Evolutionary conservation across 345 rosid genomes (phyloP).

Genomic region (Cardamine chenopodiifolia): DNA sequence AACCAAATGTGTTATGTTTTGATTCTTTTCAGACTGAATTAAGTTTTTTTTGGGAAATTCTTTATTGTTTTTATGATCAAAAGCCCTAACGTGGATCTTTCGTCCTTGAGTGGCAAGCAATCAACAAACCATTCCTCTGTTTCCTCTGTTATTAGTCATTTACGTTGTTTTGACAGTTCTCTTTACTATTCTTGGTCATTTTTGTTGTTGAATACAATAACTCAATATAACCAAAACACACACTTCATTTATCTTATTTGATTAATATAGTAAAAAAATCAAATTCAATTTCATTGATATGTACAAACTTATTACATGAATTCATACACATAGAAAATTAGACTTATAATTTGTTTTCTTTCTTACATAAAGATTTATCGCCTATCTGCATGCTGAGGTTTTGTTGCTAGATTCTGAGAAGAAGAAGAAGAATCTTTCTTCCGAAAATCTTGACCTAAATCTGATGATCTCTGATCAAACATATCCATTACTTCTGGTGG

Average conservation of each 20-base stretch:
- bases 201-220: slow-evolving; percentile 15
- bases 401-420: slow-evolving; percentile 20
- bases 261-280: not conserved
- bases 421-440: slow-evolving; percentile 1
- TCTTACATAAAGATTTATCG: slow-evolving; percentile 12
- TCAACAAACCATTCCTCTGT: slow-evolving; percentile 1
- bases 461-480: slow-evolving; percentile 42
- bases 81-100: slow-evolving; percentile 13
- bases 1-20: slow-evolving; percentile 14
- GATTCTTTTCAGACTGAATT: slow-evolving; percentile 10
- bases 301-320: slow-evolving; percentile 30
- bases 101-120: slow-evolving; percentile 15
- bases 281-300: not conserved
- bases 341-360: not conserved
- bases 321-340: not conserved
- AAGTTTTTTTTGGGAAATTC: not conserved
- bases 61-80: not conserved
- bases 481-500: slow-evolving; percentile 45
- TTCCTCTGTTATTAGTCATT: slow-evolving; percentile 24
- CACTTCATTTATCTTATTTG: not conserved
- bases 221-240: not conserved
- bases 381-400: slow-evolving; percentile 1
- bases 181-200: slow-evolving; percentile 34
- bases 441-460: slow-evolving; percentile 22
- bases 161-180: slow-evolving; percentile 17